Evolutionary conservation across 176 grass and related monocot species (phyloP), one percentile per base, ranked within the genome.

Genomic region (Areca catechu): DNA sequence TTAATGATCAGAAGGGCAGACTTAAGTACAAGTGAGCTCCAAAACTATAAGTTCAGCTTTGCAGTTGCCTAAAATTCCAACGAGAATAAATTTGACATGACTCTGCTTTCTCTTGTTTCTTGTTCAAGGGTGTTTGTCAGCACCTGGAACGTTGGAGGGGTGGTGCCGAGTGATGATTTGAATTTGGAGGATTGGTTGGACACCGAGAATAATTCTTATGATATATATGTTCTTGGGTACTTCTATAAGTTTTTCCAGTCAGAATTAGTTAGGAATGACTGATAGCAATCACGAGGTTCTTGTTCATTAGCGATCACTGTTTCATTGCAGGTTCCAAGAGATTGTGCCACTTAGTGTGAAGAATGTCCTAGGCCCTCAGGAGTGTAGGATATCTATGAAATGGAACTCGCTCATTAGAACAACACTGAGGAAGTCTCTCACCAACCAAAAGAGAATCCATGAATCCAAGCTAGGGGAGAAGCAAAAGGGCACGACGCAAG

Each of bases 161-260:
- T 80, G 47, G 15, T 29, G 19, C 93, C 93, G 17, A 69, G 80
- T 16, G 70, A 82, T 70, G 81, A 78, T 85, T 66, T 98, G 21
- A 70, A 79, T 37, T 85, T 98, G 84, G 83, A 91, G 49, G 81
- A 98, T 76, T 92, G 87, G 87, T 65, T 98, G 78, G 93, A 80
- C 66, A 63, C 74, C 24, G 57, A 60, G 15, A 52, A 65, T 56
- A 76, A 76, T 60, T 71, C 73, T 19, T 98, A 82, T 3, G 93
- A 92, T 56, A 98, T 98, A 18, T 98, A 98, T 63, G 93, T 98
- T 72, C 75, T 98, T 57, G 93, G 93, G 93, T 92, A 91, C 4
- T 4, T 48, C 22, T 56, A 22, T 29, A 1, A 22, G 1, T 14
- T 49, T 12, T 43, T 43, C 34, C 34, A 14, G 34, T 43, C 14